Evolutionary conservation across 2,329 filamentous ascomycete species (phyloP), one percentile per base, ranked within the genome.

Genomic region (Aureobasidium sp.): DNA sequence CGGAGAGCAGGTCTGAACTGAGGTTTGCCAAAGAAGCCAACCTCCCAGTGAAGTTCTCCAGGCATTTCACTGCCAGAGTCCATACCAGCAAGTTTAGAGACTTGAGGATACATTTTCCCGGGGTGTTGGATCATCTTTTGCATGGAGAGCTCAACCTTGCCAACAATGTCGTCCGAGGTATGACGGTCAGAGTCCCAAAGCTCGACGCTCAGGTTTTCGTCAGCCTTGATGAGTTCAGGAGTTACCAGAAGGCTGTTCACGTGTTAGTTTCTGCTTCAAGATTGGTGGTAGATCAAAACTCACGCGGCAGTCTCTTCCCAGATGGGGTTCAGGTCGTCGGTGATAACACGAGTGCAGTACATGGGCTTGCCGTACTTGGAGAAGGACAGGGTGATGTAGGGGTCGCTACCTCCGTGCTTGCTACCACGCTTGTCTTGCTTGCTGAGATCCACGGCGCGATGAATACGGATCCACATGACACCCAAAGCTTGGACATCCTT

Each of bases 331-430:
- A 95, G 78, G 60, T 96, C 86, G 64, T 97, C 91, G 49, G 91
- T 89, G 58, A 97, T 96, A 48, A 97, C 90, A 42, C 93, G 84
- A 1, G 93, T 97, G 69, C 90, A 96, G 70, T 95, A 97, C 80
- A 95, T 94, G 1, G 91, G 91, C 71, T 98, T 98, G 54, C 87
- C 88, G 62, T 96, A 97, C 68, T 97, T 96, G 63, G 88, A 94
- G 74, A 94, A 97, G 35, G 87, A 85, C 30, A 97, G 78, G 27
- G 91, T 96, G 66, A 97, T 94, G 68, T 97, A 97, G 0, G 91
- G 90, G 61, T 98, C 93, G 47, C 88, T 94, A 39, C 91, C 91
- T 29, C 93, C 91, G 16, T 89, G 86, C 49, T 85, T 79, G 63
- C 84, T 90, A 35, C 90, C 90, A 55, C 88, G 83, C 50, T 71